These are phyloP conservation scores for Hemisphaericaspora lyxosophila DNA, from an alignment of 1,139 yeast genomes.

Conservation along the genomic window DNA sequence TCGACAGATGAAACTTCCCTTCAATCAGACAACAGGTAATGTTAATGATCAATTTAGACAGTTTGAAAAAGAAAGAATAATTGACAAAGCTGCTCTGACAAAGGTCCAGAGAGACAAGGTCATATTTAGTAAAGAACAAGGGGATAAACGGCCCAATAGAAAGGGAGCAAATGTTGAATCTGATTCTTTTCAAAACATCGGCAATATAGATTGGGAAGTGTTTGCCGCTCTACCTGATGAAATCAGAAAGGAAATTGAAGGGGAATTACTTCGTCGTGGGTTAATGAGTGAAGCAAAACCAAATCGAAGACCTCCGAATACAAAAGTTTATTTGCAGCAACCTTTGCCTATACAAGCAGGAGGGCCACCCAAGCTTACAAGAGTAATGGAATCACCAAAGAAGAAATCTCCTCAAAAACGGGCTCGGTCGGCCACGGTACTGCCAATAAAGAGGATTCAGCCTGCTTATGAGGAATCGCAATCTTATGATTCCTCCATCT, in stretches of 20 bases:
- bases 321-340: constrained; percentile 41
- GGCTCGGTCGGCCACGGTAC: constrained; percentile 17
- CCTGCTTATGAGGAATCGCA: constrained; percentile 15
- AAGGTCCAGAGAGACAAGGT: background rate
- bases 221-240: constrained; percentile 55
- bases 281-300: constrained; percentile 17
- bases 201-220: constrained; percentile 52
- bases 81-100: constrained; percentile 6
- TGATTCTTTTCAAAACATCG: constrained; percentile 8
- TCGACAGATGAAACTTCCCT: constrained; percentile 47
- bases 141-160: background rate
- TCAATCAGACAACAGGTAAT: constrained; percentile 16
- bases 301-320: constrained; percentile 8
- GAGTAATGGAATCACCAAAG: constrained; percentile 37
- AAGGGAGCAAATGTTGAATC: constrained; percentile 5
- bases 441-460: constrained; percentile 14
- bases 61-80: background rate
- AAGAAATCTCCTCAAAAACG: constrained; percentile 9
- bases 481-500: constrained; percentile 40
- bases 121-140: background rate
- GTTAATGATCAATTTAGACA: constrained; percentile 12
- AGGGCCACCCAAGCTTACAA: constrained; percentile 31
- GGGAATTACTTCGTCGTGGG: constrained; percentile 43
- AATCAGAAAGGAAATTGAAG: constrained; percentile 48
- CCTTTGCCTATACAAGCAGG: constrained; percentile 36